These are phyloP conservation scores for Termitomyces sp. DNA, from an alignment of 768 basidiomycete species.

Conservation along the genomic window DNA sequence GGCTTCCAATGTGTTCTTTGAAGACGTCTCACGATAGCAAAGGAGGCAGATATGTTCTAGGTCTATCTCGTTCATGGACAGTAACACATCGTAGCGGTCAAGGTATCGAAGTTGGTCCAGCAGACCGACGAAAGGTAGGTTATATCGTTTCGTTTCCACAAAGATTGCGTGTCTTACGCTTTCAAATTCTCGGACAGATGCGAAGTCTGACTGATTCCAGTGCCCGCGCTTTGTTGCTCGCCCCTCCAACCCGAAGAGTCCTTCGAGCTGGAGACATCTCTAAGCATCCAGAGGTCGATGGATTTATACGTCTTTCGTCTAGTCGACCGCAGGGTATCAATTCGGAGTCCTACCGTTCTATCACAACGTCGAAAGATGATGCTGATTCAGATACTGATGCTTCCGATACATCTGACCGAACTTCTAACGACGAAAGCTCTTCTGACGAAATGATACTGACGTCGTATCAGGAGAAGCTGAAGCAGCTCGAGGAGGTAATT, in stretches of 20 bases:
- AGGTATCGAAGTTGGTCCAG: slow-evolving; percentile 54
- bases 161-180: background rate
- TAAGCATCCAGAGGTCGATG: slow-evolving; percentile 61
- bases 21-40: slow-evolving; percentile 45
- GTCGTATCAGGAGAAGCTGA: slow-evolving; percentile 56
- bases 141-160: background rate
- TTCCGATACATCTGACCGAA: slow-evolving; percentile 6
- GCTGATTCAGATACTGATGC: slow-evolving; percentile 22
- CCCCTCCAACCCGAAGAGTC: slow-evolving; percentile 48
- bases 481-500: slow-evolving; percentile 52
- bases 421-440: slow-evolving; percentile 26
- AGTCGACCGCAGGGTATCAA: slow-evolving; percentile 20
- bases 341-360: slow-evolving; percentile 48
- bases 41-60: slow-evolving; percentile 63
- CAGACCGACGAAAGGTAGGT: slow-evolving; percentile 37
- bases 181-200: slow-evolving; percentile 23
- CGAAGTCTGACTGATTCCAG: slow-evolving; percentile 54
- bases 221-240: slow-evolving; percentile 47
- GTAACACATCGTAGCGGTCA: slow-evolving; percentile 40
- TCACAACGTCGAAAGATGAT: slow-evolving; percentile 25
- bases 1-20: slow-evolving; percentile 18
- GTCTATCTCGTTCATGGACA: slow-evolving; percentile 46
- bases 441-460: slow-evolving; percentile 36
- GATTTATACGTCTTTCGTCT: slow-evolving; percentile 57
- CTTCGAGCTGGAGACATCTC: slow-evolving; percentile 28